Percentiles rank a stretch among this genome's conserved stretches.
phyloP scores from a whole-genome alignment of 192 early-diverging fungal species.

The Linnemannia hyalina region DNA sequence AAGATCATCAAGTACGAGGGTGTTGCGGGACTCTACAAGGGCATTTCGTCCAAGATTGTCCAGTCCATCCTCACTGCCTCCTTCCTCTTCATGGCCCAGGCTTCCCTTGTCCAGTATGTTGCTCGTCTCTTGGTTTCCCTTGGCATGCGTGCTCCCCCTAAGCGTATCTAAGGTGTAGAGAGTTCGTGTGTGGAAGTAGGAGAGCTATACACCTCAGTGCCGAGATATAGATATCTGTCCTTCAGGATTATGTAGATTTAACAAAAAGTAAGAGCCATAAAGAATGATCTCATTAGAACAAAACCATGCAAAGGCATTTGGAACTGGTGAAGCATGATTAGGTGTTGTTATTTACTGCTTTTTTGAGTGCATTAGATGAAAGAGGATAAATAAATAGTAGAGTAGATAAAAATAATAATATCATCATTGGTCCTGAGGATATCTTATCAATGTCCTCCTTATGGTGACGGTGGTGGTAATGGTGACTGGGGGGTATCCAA shows the following conservation, averaged over 20 bases:
- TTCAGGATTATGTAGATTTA: neutral
- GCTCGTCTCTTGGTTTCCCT: conserved; percentile 55
- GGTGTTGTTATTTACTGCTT: neutral
- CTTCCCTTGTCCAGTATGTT: conserved; percentile 79
- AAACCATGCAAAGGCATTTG: neutral
- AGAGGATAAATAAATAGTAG: neutral
- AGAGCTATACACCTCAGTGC: no score
- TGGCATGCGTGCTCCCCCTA: conserved; percentile 42
- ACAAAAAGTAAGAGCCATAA: neutral
- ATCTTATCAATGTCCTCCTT: neutral
- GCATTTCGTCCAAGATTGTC: conserved; percentile 95
- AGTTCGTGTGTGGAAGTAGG: no score
- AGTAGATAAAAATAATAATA: no score
- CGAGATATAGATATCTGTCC: no score
- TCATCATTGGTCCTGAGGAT: neutral
- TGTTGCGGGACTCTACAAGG: conserved; percentile 87
- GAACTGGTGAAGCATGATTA: neutral
- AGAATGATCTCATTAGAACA: neutral
- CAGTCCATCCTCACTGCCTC: conserved; percentile 96
- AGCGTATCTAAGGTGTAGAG: conserved; percentile 33
- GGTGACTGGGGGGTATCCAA: neutral
- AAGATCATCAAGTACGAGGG: conserved; percentile 96
- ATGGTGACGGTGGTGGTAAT: neutral
- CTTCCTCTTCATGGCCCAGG: conserved; percentile 96
- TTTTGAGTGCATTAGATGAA: neutral